Percentiles rank a stretch among this genome's conserved stretches.
phyloP scores from a whole-genome alignment of 306 rosid genomes.

The Abrus pulchellus region DNA sequence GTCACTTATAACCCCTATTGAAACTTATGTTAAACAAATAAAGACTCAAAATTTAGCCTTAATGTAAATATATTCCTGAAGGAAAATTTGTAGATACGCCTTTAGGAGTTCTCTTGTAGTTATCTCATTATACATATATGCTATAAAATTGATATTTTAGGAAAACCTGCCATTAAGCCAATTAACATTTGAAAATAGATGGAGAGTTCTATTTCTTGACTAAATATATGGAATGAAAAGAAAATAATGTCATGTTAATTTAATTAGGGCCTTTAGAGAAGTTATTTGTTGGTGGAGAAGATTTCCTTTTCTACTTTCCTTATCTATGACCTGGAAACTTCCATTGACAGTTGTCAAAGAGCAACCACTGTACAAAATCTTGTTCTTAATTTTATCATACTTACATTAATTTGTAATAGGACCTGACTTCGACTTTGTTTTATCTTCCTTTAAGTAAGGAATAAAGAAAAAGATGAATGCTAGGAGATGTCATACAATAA shows the following conservation, averaged over 20 bases:
- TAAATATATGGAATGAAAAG: neutral
- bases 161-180: conserved; percentile 1
- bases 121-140: no score
- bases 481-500: neutral
- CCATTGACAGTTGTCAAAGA: neutral
- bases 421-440: neutral
- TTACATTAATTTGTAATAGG: neutral
- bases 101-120: no score
- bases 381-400: neutral
- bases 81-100: no score
- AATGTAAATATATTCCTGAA: no score
- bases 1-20: no score
- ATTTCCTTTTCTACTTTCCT: neutral
- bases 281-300: neutral
- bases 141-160: neutral
- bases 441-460: neutral
- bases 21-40: no score
- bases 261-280: neutral
- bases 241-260: no score
- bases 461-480: neutral
- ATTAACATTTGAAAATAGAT: neutral
- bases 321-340: neutral
- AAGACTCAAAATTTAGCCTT: no score
- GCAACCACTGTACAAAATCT: neutral
- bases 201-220: neutral